These are phyloP conservation scores for Dioscorea dumetorum DNA, from an alignment of 106 monocot genomes.

Conservation along the genomic window DNA sequence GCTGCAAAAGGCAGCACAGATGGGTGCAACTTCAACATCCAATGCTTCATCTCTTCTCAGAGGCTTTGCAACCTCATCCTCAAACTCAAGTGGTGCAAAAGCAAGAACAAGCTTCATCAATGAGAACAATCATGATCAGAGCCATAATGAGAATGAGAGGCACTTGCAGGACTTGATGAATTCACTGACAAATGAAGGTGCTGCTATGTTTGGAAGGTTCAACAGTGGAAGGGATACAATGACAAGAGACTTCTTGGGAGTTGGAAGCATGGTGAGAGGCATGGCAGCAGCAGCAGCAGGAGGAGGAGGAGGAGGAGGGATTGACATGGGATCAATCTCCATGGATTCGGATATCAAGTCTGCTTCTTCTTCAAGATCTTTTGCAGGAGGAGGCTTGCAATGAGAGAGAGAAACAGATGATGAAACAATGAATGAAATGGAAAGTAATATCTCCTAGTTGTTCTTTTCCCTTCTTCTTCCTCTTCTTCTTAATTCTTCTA, in stretches of 20 bases:
- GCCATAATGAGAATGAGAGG: conserved; percentile 8
- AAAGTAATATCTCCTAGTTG: too few relatives aligned
- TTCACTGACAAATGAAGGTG: conserved; percentile 16
- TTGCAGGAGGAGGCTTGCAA: conserved; percentile 35
- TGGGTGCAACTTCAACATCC: conserved; percentile 45
- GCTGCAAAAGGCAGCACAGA: conserved; percentile 84
- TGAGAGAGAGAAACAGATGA: conserved; percentile 1
- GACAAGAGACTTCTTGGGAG: too few relatives aligned
- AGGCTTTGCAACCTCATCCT: conserved; percentile 8
- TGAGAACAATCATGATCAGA: too few relatives aligned
- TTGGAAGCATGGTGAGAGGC: too few relatives aligned
- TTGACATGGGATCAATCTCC: conserved; percentile 25
- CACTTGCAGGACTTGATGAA: conserved; percentile 34
- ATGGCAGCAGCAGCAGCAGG: conserved; percentile 10
- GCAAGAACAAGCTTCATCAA: too few relatives aligned
- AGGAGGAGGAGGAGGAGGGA: conserved; percentile 29
- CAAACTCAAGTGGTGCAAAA: background rate
- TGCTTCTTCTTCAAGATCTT: conserved; percentile 26
- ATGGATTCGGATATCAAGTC: conserved; percentile 54
- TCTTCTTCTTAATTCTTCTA: background rate
- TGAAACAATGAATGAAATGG: too few relatives aligned
- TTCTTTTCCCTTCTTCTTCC: conserved; percentile 1
- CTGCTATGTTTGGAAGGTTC: too few relatives aligned
- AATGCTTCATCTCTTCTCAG: conserved; percentile 24
- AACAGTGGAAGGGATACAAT: too few relatives aligned